phyloP scores from a whole-genome alignment of 768 basidiomycete species.

The Russula foetens region DNA sequence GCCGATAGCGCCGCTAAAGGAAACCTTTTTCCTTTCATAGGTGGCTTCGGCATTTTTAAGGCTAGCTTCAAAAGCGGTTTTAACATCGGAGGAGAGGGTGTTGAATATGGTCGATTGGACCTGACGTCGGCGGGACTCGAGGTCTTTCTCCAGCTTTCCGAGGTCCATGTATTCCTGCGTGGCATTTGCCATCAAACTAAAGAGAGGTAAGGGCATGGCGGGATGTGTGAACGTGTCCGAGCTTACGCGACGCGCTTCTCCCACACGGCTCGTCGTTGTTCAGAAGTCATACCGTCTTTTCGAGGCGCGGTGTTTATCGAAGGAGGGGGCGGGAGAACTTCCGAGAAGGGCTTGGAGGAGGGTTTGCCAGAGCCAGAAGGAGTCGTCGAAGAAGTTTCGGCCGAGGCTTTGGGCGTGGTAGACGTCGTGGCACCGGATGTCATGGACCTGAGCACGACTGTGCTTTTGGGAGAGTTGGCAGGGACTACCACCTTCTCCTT shows the following conservation, averaged over 20 bases:
- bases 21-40: slow-evolving; percentile 27
- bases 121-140: slow-evolving; percentile 21
- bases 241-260: slow-evolving; percentile 35
- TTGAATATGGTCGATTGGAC: slow-evolving; percentile 23
- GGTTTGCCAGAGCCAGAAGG: background rate
- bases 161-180: slow-evolving; percentile 15
- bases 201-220: background rate
- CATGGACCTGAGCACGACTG: background rate
- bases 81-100: slow-evolving; percentile 24
- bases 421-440: background rate
- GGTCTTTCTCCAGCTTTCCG: slow-evolving; percentile 14
- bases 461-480: background rate
- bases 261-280: slow-evolving; percentile 34
- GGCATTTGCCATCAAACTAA: slow-evolving; percentile 29
- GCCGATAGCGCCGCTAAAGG: slow-evolving; percentile 26
- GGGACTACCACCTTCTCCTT: background rate
- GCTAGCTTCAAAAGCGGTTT: slow-evolving; percentile 22
- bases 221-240: background rate
- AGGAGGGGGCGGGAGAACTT: slow-evolving; percentile 9
- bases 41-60: slow-evolving; percentile 22
- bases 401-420: background rate
- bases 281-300: slow-evolving; percentile 24
- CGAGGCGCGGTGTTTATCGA: background rate
- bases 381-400: background rate
- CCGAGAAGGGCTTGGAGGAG: background rate